Conservation (phyloP, 177 flowering plant genomes). For the Tripterygium wilfordii region DNA sequence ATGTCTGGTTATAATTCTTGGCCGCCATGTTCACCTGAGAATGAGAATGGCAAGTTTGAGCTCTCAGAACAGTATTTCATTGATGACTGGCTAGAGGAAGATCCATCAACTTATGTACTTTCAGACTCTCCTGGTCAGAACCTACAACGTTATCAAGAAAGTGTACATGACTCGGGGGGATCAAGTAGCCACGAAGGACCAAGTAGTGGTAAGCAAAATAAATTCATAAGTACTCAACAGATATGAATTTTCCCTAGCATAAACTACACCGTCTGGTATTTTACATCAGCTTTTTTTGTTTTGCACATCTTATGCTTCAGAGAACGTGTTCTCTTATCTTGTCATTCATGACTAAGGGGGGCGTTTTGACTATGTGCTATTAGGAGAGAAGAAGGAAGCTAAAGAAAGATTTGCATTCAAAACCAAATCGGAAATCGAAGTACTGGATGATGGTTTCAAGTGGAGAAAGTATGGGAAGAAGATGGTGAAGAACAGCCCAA, state of each 20-base stretch:
- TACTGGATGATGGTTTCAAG: conserved; percentile 41
- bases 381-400: conserved; percentile 12
- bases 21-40: conserved; percentile 11
- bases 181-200: conserved; percentile 13
- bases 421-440: conserved; percentile 32
- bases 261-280: no score
- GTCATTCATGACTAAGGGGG: no score
- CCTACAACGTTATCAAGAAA: conserved; percentile 5
- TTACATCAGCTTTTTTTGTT: background rate
- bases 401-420: conserved; percentile 34
- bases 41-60: conserved; percentile 21
- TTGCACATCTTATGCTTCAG: no score
- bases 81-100: conserved; percentile 18
- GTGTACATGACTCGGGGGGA: conserved; percentile 9
- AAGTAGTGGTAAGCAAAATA: conserved; percentile 1
- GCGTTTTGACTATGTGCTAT: background rate
- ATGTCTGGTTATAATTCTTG: conserved; percentile 3
- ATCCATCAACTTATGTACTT: conserved; percentile 2
- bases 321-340: no score
- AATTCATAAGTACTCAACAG: no score
- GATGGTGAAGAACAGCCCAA: conserved; percentile 44
- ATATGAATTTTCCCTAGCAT: no score
- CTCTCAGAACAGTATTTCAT: conserved; percentile 19
- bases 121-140: conserved; percentile 6
- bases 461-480: conserved; percentile 58